Percentiles rank a stretch among this genome's conserved stretches.
phyloP scores from a whole-genome alignment of 129 eudicot genomes.

The Chrysanthemum makinoi region DNA sequence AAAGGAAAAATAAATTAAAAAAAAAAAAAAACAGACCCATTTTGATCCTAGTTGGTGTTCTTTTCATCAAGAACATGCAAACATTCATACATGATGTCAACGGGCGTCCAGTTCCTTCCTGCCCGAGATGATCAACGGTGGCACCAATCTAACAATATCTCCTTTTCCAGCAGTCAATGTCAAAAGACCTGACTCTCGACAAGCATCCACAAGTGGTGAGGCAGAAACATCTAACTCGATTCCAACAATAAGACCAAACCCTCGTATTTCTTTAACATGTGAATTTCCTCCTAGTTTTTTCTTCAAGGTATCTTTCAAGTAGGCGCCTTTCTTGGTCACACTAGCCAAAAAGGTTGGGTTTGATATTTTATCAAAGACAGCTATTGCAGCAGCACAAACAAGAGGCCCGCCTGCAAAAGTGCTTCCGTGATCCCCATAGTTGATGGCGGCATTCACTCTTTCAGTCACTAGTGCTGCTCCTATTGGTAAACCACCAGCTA shows the following conservation, averaged over 20 bases:
- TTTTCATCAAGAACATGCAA: conserved; percentile 63
- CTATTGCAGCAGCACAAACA: conserved; percentile 73
- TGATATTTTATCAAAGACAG: conserved; percentile 75
- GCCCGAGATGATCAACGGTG: conserved; percentile 70
- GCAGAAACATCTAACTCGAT: conserved; percentile 84
- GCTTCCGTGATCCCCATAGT: conserved; percentile 85
- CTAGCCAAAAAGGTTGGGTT: conserved; percentile 51
- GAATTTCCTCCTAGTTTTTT: conserved; percentile 47
- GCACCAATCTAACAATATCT: conserved; percentile 75
- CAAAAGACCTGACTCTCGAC: conserved; percentile 67
- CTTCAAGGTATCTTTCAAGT: conserved; percentile 51
- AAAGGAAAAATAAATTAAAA: not conserved
- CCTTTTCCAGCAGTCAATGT: conserved; percentile 89
- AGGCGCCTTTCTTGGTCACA: conserved; percentile 58
- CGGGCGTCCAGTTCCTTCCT: too few relatives aligned
- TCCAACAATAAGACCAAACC: conserved; percentile 71
- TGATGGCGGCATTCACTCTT: conserved; percentile 60
- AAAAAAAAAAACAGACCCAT: not conserved
- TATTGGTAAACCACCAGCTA: conserved; percentile 92
- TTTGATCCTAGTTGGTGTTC: not conserved
- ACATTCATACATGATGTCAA: conserved; percentile 54
- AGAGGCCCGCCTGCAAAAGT: conserved; percentile 93
- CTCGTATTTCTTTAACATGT: conserved; percentile 73
- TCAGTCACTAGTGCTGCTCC: conserved; percentile 81
- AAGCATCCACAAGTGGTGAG: conserved; percentile 61